Evolutionary conservation across 2,329 filamentous ascomycete species (phyloP).

Genomic region (Cytospora leucostoma): DNA sequence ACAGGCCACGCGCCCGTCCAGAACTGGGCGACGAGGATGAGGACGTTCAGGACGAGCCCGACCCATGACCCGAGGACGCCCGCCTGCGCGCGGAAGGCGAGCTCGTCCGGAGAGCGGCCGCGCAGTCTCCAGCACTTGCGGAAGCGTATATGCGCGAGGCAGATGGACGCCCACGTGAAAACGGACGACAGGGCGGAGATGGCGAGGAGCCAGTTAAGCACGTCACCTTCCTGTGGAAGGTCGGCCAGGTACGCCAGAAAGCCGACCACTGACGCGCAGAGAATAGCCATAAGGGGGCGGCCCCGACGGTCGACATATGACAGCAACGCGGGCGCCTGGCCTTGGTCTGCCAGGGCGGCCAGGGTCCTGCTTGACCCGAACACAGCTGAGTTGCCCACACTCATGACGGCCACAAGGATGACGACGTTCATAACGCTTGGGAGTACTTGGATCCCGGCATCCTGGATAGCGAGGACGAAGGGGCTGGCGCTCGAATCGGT

Average conservation of each 20-base stretch:
- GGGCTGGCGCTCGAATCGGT: constrained; percentile 52
- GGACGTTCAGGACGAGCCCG: constrained; percentile 72
- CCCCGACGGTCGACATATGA: constrained; percentile 82
- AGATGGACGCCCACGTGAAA: constrained; percentile 84
- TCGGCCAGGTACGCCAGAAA: constrained; percentile 78
- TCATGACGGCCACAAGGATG: constrained; percentile 86
- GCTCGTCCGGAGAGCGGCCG: constrained; percentile 70
- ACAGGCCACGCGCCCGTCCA: constrained; percentile 84
- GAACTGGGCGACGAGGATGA: constrained; percentile 82
- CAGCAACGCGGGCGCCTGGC: constrained; percentile 75
- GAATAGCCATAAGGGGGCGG: constrained; percentile 74
- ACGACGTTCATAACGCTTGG: constrained; percentile 94
- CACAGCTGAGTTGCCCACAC: constrained; percentile 87
- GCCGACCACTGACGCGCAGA: constrained; percentile 66
- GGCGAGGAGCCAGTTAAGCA: constrained; percentile 79
- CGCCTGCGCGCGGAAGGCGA: constrained; percentile 79
- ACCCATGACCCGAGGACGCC: constrained; percentile 80
- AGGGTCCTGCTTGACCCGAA: constrained; percentile 91
- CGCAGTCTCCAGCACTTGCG: constrained; percentile 73
- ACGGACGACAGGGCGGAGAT: constrained; percentile 72
- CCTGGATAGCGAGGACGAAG: constrained; percentile 89
- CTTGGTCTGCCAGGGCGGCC: constrained; percentile 84
- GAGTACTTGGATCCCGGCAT: constrained; percentile 77
- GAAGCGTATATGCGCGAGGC: constrained; percentile 90
- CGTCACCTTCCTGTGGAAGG: constrained; percentile 56